phyloP scores from a whole-genome alignment of 306 rosid species.

The Gillenia trifoliata region DNA sequence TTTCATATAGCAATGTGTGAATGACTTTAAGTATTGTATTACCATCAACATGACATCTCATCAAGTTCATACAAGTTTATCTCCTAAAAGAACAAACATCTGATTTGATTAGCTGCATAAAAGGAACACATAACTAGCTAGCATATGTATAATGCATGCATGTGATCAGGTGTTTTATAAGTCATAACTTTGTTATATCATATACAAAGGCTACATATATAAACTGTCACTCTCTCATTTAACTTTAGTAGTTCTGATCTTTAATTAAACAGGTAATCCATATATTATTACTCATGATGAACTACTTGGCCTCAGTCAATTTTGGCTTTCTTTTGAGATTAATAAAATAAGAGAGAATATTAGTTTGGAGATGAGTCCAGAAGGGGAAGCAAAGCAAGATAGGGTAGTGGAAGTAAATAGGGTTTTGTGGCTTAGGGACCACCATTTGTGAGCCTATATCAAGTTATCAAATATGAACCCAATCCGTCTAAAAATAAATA shows the following conservation, averaged over 20 bases:
- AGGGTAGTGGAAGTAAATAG: slow-evolving; percentile 20
- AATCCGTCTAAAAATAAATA: too few species aligned
- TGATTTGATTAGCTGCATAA: not conserved
- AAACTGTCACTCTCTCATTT: not conserved
- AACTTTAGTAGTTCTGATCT: slow-evolving; percentile 18
- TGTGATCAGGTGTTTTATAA: too few species aligned
- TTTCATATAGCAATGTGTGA: not conserved
- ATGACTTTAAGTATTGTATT: not conserved
- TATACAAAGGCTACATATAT: not conserved
- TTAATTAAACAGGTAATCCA: slow-evolving; percentile 4
- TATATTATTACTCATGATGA: not conserved
- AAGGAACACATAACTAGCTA: not conserved
- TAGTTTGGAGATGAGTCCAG: slow-evolving; percentile 28
- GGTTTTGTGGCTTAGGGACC: slow-evolving; percentile 37
- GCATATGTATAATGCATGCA: not conserved
- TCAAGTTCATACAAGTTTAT: too few species aligned
- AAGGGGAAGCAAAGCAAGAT: slow-evolving; percentile 31
- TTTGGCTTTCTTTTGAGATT: slow-evolving; percentile 41
- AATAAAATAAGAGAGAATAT: slow-evolving; percentile 25
- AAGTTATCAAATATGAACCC: not conserved
- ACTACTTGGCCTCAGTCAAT: slow-evolving; percentile 38
- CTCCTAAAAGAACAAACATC: not conserved
- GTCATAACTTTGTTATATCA: not conserved
- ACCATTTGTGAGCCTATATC: too few species aligned
- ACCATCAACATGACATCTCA: too few species aligned